Conservation (phyloP, 2,329 filamentous ascomycete species). For the Epichloe uncinata region DNA sequence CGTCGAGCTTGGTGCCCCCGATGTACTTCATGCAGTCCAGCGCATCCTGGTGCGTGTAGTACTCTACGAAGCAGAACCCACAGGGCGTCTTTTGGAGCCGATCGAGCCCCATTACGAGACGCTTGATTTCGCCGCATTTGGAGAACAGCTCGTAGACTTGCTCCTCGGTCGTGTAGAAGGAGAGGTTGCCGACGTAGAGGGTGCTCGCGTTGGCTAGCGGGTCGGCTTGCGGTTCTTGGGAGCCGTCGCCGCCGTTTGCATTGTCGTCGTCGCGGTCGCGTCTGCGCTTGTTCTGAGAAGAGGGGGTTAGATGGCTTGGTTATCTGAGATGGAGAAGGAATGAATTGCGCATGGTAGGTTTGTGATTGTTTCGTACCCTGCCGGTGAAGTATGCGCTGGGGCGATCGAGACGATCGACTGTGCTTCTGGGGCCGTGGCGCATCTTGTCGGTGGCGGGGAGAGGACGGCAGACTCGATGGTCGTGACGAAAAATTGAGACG, state of each 20-base stretch:
- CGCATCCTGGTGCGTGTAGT: constrained; percentile 94
- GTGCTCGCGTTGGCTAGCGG: constrained; percentile 80
- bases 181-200: constrained; percentile 95
- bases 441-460: constrained; percentile 17
- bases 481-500: too few relatives aligned
- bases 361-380: constrained; percentile 45
- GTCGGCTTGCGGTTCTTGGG: constrained; percentile 42
- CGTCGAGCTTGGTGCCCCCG: constrained; percentile 96
- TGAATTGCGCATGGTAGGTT: too few relatives aligned
- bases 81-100: constrained; percentile 96
- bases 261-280: constrained; percentile 47
- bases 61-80: constrained; percentile 99
- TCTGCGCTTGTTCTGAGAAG: constrained; percentile 57
- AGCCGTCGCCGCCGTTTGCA: constrained; percentile 17
- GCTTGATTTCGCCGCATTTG: constrained; percentile 96
- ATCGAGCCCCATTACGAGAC: constrained; percentile 93
- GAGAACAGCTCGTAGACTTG: constrained; percentile 95
- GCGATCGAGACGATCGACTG: constrained; percentile 83
- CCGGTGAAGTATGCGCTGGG: constrained; percentile 87
- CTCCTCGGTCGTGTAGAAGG: constrained; percentile 97
- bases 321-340: not conserved
- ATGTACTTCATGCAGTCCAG: constrained; percentile 98
- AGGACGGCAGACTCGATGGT: not conserved
- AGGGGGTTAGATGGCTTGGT: not conserved
- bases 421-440: constrained; percentile 42